A percentile compares a stretch with the other conserved stretches of the same genome.
These are phyloP conservation scores for Blastobotrys serpentis DNA, from an alignment of 1,139 yeast genomes.

Conservation along the genomic window DNA sequence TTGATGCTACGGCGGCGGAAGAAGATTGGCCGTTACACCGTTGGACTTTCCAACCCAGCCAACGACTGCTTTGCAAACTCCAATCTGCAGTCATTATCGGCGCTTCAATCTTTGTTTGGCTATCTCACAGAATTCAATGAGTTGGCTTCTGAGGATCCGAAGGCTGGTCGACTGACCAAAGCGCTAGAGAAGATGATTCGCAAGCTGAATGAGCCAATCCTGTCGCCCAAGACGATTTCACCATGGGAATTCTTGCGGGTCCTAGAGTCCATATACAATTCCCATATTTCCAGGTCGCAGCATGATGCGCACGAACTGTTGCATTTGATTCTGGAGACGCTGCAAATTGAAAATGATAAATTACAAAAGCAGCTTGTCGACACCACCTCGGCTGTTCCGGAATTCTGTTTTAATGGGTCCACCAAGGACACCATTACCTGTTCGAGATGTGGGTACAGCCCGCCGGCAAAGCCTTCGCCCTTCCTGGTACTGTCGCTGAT, in stretches of 20 bases:
- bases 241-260: conserved; percentile 78
- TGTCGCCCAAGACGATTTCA: conserved; percentile 55
- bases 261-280: conserved; percentile 72
- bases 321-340: conserved; percentile 73
- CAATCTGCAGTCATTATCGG: conserved; percentile 79
- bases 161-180: conserved; percentile 17
- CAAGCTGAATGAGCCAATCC: conserved; percentile 63
- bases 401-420: conserved; percentile 72
- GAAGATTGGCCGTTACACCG: conserved; percentile 49
- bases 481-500: conserved; percentile 72
- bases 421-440: conserved; percentile 69
- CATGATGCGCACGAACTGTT: conserved; percentile 95
- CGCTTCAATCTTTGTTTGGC: conserved; percentile 60
- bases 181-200: conserved; percentile 56
- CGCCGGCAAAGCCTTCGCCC: conserved; percentile 59
- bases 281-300: conserved; percentile 76
- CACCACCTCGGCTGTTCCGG: conserved; percentile 42
- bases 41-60: conserved; percentile 76
- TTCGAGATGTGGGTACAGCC: conserved; percentile 59
- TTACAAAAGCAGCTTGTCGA: conserved; percentile 43
- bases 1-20: conserved; percentile 24
- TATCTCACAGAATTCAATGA: conserved; percentile 47
- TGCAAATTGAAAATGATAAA: conserved; percentile 61
- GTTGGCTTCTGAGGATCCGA: conserved; percentile 21
- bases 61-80: conserved; percentile 94